A percentile compares a stretch with the other conserved stretches of the same genome.
These are phyloP conservation scores for Suhomyces ambrosiae DNA, from an alignment of 1,139 yeast genomes.

Conservation along the genomic window DNA sequence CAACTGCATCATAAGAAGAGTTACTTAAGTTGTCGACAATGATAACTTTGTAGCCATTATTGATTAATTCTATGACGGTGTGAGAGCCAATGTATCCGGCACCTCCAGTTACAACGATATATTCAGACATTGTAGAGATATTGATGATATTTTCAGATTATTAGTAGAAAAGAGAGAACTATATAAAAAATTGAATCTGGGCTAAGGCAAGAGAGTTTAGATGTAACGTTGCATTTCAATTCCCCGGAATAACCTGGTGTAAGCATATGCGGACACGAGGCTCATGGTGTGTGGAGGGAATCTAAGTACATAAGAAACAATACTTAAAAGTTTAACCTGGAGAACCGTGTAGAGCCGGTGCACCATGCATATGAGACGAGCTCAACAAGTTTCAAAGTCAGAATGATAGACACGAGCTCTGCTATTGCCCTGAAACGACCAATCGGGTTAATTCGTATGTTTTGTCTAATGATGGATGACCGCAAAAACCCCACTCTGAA, in stretches of 20 bases:
- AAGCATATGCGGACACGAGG: too few species aligned
- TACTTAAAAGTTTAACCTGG: too few species aligned
- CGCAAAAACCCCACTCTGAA: not conserved
- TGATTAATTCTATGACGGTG: conserved; percentile 66
- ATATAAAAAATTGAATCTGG: too few species aligned
- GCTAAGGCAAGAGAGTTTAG: not conserved
- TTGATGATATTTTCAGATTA: not conserved
- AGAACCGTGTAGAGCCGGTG: too few species aligned
- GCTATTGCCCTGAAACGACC: not conserved
- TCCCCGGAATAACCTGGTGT: not conserved
- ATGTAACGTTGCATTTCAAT: conserved; percentile 8
- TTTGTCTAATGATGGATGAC: not conserved
- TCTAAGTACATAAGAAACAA: too few species aligned
- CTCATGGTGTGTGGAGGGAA: too few species aligned
- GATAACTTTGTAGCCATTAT: conserved; percentile 68
- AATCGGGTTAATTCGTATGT: not conserved
- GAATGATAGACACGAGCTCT: conserved; percentile 1
- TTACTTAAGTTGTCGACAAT: conserved; percentile 71
- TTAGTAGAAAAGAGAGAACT: not conserved
- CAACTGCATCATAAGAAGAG: conserved; percentile 68
- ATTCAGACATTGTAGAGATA: conserved; percentile 18
- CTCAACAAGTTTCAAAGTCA: too few species aligned
- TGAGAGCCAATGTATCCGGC: conserved; percentile 90
- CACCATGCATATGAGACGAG: too few species aligned
- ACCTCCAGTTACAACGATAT: conserved; percentile 80